These are phyloP conservation scores for Trypanosoma cruzi DNA, from an alignment of 208 protist species.

Conservation along the genomic window DNA sequence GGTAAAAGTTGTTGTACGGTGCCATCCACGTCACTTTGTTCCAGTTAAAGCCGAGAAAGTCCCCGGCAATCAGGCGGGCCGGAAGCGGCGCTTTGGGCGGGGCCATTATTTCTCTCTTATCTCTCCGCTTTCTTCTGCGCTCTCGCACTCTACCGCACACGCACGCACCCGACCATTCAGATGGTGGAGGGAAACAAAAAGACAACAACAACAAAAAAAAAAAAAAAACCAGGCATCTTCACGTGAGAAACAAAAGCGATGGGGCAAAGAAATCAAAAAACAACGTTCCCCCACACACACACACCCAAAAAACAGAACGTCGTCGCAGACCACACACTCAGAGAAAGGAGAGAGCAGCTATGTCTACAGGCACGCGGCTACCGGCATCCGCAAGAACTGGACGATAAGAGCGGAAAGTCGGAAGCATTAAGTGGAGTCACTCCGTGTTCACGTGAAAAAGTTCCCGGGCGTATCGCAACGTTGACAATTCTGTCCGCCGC, in stretches of 20 bases:
- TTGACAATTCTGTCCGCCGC: slow-evolving; percentile 24
- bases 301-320: neutral
- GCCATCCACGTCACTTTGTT: slow-evolving; percentile 89
- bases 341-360: slow-evolving; percentile 6
- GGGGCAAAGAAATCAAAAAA: neutral
- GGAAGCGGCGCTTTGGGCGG: slow-evolving; percentile 78
- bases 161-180: neutral
- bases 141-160: neutral
- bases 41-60: slow-evolving; percentile 90
- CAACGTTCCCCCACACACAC: neutral
- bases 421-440: neutral
- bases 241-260: neutral
- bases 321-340: neutral
- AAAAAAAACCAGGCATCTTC: neutral
- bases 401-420: no score
- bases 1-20: slow-evolving; percentile 91
- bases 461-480: slow-evolving; percentile 20
- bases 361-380: neutral
- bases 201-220: neutral
- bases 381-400: neutral
- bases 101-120: slow-evolving; percentile 48
- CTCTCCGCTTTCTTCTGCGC: neutral
- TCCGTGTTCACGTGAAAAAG: slow-evolving; percentile 23
- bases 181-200: neutral
- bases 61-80: slow-evolving; percentile 76